phyloP scores from a whole-genome alignment of 2,329 filamentous ascomycete genomes.

The Pseudogymnoascus sp. region DNA sequence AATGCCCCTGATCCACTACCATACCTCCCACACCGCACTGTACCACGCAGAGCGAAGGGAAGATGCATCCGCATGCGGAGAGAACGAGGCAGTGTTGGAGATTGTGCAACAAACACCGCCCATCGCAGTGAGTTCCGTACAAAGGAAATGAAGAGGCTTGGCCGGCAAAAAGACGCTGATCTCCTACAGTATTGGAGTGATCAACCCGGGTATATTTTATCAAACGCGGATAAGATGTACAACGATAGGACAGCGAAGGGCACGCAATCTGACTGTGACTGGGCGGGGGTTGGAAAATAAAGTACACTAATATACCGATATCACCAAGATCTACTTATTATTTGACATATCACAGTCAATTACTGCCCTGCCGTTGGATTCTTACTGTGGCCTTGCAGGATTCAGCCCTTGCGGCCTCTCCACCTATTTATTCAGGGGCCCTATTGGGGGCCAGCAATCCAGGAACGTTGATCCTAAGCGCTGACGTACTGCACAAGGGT shows the following conservation, averaged over 20 bases:
- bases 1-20: background rate
- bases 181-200: background rate
- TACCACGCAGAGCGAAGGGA: background rate
- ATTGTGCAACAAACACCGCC: background rate
- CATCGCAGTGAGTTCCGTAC: background rate
- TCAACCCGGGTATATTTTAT: background rate
- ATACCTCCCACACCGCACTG: background rate
- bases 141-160: constrained; percentile 3
- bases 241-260: background rate
- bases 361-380: background rate
- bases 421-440: background rate
- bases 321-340: background rate
- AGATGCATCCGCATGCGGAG: background rate
- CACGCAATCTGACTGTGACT: background rate
- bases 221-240: background rate
- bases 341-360: background rate
- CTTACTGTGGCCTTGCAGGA: background rate
- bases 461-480: background rate
- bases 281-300: background rate
- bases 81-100: background rate
- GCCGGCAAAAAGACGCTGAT: background rate
- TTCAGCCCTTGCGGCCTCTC: background rate
- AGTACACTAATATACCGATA: background rate
- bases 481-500: background rate
- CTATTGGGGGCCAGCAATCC: background rate